phyloP scores from a whole-genome alignment of 345 rosid species.

The Pelargonium nanum region DNA sequence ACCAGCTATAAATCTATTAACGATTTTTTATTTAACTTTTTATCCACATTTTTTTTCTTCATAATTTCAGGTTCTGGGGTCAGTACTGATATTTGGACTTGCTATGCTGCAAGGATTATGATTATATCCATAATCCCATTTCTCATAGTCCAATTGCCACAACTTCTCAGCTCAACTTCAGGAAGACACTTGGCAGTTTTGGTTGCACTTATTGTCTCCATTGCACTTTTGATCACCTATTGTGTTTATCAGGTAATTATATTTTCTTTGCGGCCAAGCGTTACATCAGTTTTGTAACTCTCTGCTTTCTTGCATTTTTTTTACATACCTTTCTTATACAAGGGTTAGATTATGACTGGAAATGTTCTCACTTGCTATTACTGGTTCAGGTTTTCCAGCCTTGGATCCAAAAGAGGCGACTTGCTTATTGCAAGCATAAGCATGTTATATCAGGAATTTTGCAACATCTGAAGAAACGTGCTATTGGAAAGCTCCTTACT shows the following conservation, averaged over 20 bases:
- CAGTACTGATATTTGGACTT: conserved; percentile 40
- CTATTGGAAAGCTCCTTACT: conserved; percentile 31
- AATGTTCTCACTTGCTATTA: background rate
- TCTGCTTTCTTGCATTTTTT: no score
- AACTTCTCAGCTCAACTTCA: conserved; percentile 24
- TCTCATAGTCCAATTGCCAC: conserved; percentile 35
- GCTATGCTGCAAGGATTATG: conserved; percentile 38
- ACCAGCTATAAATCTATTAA: no score
- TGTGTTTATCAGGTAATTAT: conserved; percentile 35
- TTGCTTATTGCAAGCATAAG: conserved; percentile 66
- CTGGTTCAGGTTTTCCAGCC: conserved; percentile 57
- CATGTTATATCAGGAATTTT: conserved; percentile 45
- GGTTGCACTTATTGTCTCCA: conserved; percentile 28
- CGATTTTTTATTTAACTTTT: no score
- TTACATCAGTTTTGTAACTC: background rate
- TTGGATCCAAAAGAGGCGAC: conserved; percentile 67
- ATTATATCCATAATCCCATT: conserved; percentile 32
- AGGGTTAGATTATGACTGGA: no score
- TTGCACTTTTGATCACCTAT: conserved; percentile 26
- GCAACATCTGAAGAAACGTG: conserved; percentile 21
- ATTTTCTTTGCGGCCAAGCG: background rate
- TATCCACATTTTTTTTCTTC: no score
- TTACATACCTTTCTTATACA: no score
- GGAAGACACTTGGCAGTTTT: conserved; percentile 29
- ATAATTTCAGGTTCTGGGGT: conserved; percentile 21